phyloP scores from a whole-genome alignment of 306 rosid genomes.

The Erythrophleum fordii region DNA sequence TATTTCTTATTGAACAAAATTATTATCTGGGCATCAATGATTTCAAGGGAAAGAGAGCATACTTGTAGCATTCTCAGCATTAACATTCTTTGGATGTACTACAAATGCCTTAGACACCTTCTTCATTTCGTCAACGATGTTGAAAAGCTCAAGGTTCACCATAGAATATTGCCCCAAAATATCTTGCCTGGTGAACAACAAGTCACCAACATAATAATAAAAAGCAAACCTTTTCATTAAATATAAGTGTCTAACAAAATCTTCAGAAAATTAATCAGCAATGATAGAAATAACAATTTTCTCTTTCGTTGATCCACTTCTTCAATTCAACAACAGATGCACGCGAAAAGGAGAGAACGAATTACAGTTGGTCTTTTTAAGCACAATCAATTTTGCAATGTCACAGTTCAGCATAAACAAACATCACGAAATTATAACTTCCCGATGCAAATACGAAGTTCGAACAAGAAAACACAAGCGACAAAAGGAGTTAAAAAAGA shows the following conservation, averaged over 20 bases:
- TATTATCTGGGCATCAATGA: background rate
- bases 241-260: background rate
- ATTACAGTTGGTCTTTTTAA: background rate
- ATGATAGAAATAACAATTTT: background rate
- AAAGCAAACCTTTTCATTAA: background rate
- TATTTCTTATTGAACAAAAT: background rate
- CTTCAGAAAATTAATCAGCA: conserved; percentile 6
- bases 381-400: background rate
- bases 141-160: conserved; percentile 93
- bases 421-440: background rate
- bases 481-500: background rate
- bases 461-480: background rate
- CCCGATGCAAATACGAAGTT: background rate
- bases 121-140: conserved; percentile 88
- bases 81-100: conserved; percentile 84
- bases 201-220: conserved; percentile 7
- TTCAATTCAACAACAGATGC: background rate
- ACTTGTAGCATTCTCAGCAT: conserved; percentile 82
- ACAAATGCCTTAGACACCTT: conserved; percentile 87
- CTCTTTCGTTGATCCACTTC: background rate
- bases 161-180: conserved; percentile 87
- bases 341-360: background rate
- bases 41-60: conserved; percentile 21
- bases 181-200: conserved; percentile 65
- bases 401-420: background rate